Conservation (phyloP, 768 basidiomycete species). For the Megacollybia marginata region DNA sequence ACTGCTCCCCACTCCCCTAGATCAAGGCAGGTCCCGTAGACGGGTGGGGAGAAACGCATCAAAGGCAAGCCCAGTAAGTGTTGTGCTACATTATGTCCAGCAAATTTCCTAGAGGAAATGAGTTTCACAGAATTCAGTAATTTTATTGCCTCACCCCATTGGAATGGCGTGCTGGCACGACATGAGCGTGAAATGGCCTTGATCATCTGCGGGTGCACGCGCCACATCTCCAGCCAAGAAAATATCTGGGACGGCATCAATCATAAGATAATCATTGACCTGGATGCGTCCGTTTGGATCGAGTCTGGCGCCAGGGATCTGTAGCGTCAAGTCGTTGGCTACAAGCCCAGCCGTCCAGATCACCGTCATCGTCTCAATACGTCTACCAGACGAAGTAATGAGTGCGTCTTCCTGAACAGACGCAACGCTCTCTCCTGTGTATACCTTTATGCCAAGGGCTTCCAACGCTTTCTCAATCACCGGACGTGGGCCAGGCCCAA, state of each 20-base stretch:
- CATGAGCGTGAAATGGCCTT: constrained; percentile 5
- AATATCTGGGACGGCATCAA: background rate
- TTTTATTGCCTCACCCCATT: constrained; percentile 11
- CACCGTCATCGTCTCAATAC: constrained; percentile 11
- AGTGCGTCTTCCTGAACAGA: constrained; percentile 12
- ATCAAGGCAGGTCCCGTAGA: constrained; percentile 14
- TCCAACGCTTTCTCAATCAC: background rate
- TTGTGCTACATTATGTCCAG: constrained; percentile 11
- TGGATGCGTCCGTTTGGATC: constrained; percentile 10
- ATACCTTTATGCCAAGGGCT: background rate
- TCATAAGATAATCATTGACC: background rate
- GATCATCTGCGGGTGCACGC: constrained; percentile 11
- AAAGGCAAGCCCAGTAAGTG: constrained; percentile 11
- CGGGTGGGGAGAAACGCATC: constrained; percentile 8
- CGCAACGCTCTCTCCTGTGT: constrained; percentile 8
- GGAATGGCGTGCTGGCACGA: background rate
- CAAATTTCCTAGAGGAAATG: constrained; percentile 10
- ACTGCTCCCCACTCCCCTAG: constrained; percentile 14
- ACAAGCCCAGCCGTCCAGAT: constrained; percentile 17
- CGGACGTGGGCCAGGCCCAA: background rate
- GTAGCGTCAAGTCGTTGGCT: constrained; percentile 11
- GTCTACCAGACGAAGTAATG: constrained; percentile 8
- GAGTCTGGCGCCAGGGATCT: constrained; percentile 9
- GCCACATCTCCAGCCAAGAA: background rate
- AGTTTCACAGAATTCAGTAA: constrained; percentile 10